A percentile compares a stretch with the other conserved stretches of the same genome.
Conservation (phyloP, 2,329 filamentous ascomycete species). For the Botrytis deweyae region DNA sequence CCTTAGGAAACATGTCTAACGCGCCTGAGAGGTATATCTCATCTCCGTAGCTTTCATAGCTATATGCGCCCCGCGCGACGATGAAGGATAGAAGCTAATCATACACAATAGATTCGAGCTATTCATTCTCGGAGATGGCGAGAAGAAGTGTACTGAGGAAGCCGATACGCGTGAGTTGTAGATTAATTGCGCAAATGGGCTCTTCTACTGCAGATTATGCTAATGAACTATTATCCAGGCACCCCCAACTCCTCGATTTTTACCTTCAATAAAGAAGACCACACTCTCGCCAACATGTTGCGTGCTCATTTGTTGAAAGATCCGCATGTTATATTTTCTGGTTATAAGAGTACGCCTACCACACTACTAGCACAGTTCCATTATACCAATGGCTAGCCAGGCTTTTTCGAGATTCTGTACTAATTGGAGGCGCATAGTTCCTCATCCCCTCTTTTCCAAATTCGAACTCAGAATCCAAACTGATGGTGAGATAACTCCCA, state of each 20-base stretch:
- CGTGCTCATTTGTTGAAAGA: constrained; percentile 82
- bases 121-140: constrained; percentile 80
- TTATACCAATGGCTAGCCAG: not conserved
- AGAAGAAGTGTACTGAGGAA: constrained; percentile 91
- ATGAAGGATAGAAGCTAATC: not conserved
- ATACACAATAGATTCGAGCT: constrained; percentile 73
- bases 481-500: constrained; percentile 83
- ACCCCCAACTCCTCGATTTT: constrained; percentile 96
- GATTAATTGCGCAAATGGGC: not conserved
- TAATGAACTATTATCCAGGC: constrained; percentile 50
- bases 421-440: constrained; percentile 32
- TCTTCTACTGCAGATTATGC: not conserved
- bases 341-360: constrained; percentile 72
- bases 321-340: constrained; percentile 82
- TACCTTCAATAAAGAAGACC: constrained; percentile 93
- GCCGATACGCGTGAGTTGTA: constrained; percentile 78
- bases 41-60: not conserved
- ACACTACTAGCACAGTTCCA: constrained; percentile 38
- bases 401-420: not conserved
- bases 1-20: constrained; percentile 22
- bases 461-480: constrained; percentile 85
- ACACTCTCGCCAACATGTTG: constrained; percentile 90
- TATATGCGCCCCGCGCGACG: not conserved
- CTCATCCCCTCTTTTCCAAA: constrained; percentile 46
- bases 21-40: constrained; percentile 15